Percentiles rank a stretch among this genome's conserved stretches.
Evolutionary conservation across 2,329 filamentous ascomycete species (phyloP).

Genomic region (Neodidymelliopsis sp.): DNA sequence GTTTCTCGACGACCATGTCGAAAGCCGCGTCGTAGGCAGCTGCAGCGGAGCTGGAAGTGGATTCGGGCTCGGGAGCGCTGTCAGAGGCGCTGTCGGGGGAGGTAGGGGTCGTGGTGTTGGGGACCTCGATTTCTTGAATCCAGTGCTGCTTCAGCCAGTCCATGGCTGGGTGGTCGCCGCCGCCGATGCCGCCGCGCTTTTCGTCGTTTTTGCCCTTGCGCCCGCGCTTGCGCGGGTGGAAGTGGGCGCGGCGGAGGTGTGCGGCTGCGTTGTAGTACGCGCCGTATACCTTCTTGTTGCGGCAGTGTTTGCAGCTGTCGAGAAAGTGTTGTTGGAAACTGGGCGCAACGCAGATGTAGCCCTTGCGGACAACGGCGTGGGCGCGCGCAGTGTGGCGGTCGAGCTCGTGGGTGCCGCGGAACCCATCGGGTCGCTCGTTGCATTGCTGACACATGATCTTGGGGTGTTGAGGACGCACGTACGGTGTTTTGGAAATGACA

Average conservation of each 20-base stretch:
- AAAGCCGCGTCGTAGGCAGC: background rate
- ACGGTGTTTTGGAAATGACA: constrained; percentile 60
- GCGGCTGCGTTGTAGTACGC: constrained; percentile 96
- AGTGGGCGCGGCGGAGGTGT: constrained; percentile 87
- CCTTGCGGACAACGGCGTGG: constrained; percentile 67
- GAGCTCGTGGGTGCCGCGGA: constrained; percentile 83
- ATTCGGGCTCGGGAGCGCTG: constrained; percentile 15
- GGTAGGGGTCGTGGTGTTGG: constrained; percentile 25
- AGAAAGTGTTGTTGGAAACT: constrained; percentile 70
- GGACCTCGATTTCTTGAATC: constrained; percentile 65
- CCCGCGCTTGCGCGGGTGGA: constrained; percentile 72
- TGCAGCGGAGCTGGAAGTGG: background rate
- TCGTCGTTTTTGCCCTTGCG: constrained; percentile 65
- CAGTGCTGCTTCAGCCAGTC: constrained; percentile 65
- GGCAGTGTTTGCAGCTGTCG: constrained; percentile 83
- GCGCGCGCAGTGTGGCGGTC: constrained; percentile 65
- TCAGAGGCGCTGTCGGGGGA: constrained; percentile 37
- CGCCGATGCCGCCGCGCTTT: constrained; percentile 67
- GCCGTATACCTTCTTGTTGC: constrained; percentile 78
- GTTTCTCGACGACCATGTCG: constrained; percentile 1
- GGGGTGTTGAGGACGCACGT: constrained; percentile 71
- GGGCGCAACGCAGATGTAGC: constrained; percentile 70
- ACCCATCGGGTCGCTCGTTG: constrained; percentile 76
- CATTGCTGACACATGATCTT: constrained; percentile 77
- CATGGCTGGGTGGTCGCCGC: constrained; percentile 68